Evolutionary conservation across 768 basidiomycete species (phyloP).

Genomic region (Cystobasidium onofrii): DNA sequence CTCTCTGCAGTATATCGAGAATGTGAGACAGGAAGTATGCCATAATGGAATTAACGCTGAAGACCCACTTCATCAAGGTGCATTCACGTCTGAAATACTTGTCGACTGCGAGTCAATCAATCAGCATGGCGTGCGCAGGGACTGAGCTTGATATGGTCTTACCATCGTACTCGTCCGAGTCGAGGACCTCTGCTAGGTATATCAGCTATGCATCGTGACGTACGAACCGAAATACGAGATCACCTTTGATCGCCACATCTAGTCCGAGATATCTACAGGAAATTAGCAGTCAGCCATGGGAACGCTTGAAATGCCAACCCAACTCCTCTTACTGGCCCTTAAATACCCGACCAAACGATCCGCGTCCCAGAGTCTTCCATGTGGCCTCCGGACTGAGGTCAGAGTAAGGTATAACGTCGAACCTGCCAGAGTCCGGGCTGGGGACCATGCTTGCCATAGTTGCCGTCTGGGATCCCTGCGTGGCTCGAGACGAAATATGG

Average conservation of each 20-base stretch:
- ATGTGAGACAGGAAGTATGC: background rate
- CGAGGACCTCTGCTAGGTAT: conserved; percentile 62
- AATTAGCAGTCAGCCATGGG: background rate
- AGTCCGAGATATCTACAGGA: conserved; percentile 71
- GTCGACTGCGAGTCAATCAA: conserved; percentile 51
- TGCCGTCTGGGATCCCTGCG: background rate
- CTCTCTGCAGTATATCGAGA: conserved; percentile 51
- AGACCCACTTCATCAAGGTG: conserved; percentile 70
- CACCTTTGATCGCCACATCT: conserved; percentile 76
- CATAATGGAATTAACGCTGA: conserved; percentile 42
- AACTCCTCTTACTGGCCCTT: conserved; percentile 53
- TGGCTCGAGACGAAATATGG: too few species aligned
- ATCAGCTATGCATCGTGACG: background rate
- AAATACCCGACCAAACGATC: conserved; percentile 87
- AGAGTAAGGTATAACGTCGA: conserved; percentile 34
- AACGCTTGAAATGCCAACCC: background rate
- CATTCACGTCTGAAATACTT: conserved; percentile 99
- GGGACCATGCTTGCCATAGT: conserved; percentile 4
- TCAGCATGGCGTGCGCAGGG: too few species aligned
- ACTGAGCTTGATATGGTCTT: conserved; percentile 31
- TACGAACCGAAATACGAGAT: background rate
- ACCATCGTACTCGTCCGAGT: conserved; percentile 78
- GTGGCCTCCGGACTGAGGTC: conserved; percentile 33
- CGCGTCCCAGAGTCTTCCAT: conserved; percentile 58
- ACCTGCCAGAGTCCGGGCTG: conserved; percentile 27